Conservation (phyloP, 192 early-diverging fungal genomes). For the Umbelopsis ramanniana region DNA sequence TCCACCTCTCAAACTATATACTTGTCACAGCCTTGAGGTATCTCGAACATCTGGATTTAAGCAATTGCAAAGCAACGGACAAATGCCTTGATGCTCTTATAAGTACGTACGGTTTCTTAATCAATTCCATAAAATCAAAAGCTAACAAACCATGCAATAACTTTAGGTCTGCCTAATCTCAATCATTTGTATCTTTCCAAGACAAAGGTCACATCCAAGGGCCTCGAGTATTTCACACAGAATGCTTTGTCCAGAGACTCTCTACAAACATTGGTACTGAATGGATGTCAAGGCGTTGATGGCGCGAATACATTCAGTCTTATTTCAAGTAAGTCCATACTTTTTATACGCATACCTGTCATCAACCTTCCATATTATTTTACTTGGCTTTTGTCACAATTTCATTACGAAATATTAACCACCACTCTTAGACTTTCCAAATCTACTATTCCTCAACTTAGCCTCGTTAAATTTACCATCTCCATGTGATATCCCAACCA, state of each 20-base stretch:
- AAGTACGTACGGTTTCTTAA: constrained; percentile 28
- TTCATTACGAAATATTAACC: background rate
- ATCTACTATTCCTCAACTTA: constrained; percentile 27
- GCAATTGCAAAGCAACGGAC: constrained; percentile 53
- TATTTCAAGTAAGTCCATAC: constrained; percentile 35
- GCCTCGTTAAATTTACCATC: constrained; percentile 31
- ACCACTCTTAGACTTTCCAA: constrained; percentile 15
- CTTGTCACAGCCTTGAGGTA: constrained; percentile 31
- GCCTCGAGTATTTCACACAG: constrained; percentile 38
- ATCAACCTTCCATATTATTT: no score
- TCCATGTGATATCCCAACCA: constrained; percentile 22
- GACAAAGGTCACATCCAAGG: constrained; percentile 59
- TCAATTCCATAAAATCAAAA: background rate
- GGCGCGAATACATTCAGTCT: constrained; percentile 29
- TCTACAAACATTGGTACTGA: constrained; percentile 43
- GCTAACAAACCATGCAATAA: background rate
- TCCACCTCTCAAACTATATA: background rate
- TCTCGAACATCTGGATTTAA: constrained; percentile 51
- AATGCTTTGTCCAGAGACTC: constrained; percentile 30
- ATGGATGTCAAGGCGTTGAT: constrained; percentile 41
- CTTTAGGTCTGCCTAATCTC: constrained; percentile 33
- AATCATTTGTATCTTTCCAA: constrained; percentile 44
- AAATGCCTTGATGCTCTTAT: constrained; percentile 40
- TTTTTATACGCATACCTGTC: no score
- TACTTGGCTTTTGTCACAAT: background rate